Base-by-base conservation (phyloP, 2,329 filamentous ascomycete genomes). In the Trichoderma sp. region DNA sequence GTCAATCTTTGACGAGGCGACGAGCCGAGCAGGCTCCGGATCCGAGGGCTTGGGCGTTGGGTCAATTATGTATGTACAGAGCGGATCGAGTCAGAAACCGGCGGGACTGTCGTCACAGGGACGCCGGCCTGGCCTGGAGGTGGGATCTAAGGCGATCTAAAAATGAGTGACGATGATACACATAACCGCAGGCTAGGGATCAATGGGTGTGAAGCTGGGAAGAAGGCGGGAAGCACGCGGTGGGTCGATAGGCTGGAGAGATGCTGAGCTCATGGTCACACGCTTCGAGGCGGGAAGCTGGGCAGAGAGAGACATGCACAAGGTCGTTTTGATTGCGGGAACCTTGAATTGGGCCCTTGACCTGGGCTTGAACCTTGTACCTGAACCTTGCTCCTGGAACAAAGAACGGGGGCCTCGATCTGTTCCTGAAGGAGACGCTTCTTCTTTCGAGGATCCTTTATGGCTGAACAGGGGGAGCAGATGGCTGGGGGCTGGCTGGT, bases 221-320 rank as follows among this genome's bases (percentile, higher is more conserved):
- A 30, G 26, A 45, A 43, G 48, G 54, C 34, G 2, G 50, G 50
- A 62, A 62, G 50, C 59, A 62, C 59, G 59, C 52, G 48, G 59
- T 62, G 59, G 26, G 59, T 28, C 48, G 59, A 55, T 26, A 55
- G 50, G 59, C 59, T 62, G 47, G 59, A 62, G 47, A 55, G 50
- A 62, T 28, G 59, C 59, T 62, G 59, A 39, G 48, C 59, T 41
- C 48, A 62, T 54, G 59, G 59, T 62, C 59, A 62, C 59, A 62
- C 59, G 59, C 59, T 62, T 62, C 17, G 44, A 34, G 50, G 59
- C 59, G 45, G 3, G 48, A 62, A 39, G 54, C 39, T 62, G 59
- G 59, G 19, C 34, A 39, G 41, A 58, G 41, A 58, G 44, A 30
- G 59, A 21, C 39, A 61, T 47, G 50, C 59, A 54, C 59, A 41